These are phyloP conservation scores for Murraya paniculata DNA, from an alignment of 345 rosid genomes.

Conservation along the genomic window DNA sequence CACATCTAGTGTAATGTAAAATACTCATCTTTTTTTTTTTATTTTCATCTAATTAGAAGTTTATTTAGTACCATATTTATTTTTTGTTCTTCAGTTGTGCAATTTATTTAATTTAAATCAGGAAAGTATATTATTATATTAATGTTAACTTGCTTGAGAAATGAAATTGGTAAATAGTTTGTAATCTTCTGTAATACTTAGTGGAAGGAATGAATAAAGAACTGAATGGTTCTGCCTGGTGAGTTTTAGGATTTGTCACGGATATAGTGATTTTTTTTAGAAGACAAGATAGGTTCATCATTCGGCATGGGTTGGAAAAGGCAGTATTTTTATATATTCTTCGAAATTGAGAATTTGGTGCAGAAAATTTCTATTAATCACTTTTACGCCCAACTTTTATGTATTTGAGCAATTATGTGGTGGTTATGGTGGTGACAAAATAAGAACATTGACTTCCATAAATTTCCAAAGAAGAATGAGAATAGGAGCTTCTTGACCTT, in stretches of 20 bases:
- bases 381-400: neutral
- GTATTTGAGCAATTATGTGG: neutral
- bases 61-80: neutral
- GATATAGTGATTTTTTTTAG: neutral
- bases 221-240: neutral
- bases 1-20: conserved; percentile 38
- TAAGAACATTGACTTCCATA: neutral
- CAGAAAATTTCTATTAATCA: neutral
- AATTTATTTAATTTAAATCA: conserved; percentile 1
- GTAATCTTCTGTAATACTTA: neutral
- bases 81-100: neutral
- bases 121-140: neutral
- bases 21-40: conserved; percentile 6
- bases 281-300: neutral
- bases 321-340: neutral
- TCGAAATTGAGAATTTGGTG: neutral
- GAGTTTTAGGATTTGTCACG: neutral
- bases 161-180: neutral
- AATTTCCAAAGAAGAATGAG: neutral
- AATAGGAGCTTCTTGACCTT: neutral
- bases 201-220: neutral
- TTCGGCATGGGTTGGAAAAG: neutral
- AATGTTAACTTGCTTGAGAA: neutral
- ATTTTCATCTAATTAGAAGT: conserved; percentile 1
- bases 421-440: neutral